Evolutionary conservation across 2,329 filamentous ascomycete genomes (phyloP).

Genomic region (Botryotinia convoluta): DNA sequence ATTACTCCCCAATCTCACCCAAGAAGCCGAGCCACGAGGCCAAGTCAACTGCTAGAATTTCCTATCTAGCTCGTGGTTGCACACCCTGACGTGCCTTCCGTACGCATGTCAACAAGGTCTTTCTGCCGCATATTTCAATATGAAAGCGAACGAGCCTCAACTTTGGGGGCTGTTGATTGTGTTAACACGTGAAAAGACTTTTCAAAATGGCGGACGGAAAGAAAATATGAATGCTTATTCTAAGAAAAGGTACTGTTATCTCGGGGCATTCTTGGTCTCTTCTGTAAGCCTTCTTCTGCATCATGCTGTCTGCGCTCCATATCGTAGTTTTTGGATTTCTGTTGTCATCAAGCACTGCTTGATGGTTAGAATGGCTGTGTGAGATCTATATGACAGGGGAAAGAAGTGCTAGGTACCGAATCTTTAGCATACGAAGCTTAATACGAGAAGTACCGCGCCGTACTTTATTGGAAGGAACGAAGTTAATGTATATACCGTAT

Average conservation of each 20-base stretch:
- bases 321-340: neutral
- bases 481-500: neutral
- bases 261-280: neutral
- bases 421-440: neutral
- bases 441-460: slow-evolving; percentile 10
- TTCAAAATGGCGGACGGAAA: neutral
- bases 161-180: neutral
- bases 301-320: neutral
- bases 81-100: neutral
- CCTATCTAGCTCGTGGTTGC: neutral
- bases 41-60: neutral
- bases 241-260: neutral
- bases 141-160: neutral
- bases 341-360: neutral
- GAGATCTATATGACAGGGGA: neutral
- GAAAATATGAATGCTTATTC: neutral
- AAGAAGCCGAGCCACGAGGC: neutral
- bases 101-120: neutral
- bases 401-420: neutral
- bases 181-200: neutral
- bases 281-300: neutral
- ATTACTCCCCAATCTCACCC: neutral
- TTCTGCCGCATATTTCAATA: neutral
- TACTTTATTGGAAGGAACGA: neutral
- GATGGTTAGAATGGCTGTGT: neutral